Base-by-base conservation (phyloP, 1,139 yeast genomes). In the Saccharomyces hybrid region DNA sequence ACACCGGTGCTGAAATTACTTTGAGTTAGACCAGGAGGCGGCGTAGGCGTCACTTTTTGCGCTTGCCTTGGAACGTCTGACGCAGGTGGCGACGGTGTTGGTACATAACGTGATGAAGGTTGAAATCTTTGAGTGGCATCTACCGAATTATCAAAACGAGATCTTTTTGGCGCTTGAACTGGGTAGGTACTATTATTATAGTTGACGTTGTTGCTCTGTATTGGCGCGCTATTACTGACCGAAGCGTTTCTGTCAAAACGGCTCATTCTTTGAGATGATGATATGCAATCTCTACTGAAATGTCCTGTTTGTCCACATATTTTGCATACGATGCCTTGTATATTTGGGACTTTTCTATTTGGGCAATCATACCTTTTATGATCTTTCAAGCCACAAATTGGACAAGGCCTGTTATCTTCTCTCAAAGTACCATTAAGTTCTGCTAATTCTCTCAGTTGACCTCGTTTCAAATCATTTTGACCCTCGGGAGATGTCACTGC, bases 341-440 rank as follows among this genome's bases (percentile, higher is more conserved):
- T 77, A 25, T 84, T 78, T 65, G 79, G 74, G 62, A 76, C 78
- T 64, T 72, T 78, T 63, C 74, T 75, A 59, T 75, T 74, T 3
- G 88, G 86, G 66, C 90, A 84, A 47, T 82, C 84, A 64, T 75
- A 78, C 59, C 78, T 75, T 52, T 78, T 75, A 62, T 85, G 90
- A 1, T 89, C 90, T 53, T 76, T 69, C 53, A 81, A 76, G 13
- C 88, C 88, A 68, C 78, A 75, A 16, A 68, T 67, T 58, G 73
- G 73, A 74, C 97, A 75, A 64, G 88, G 76, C 69, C 85, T 75
- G 69, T 83, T 73, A 74, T 90, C 84, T 64, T 88, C 96, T 54
- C 98, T 78, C 51, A 90, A 76, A 0, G 99, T 95, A 72, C 99
- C 99, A 73, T 93, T 95, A 57, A 93, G 77, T 14, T 88, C 85